Base-by-base conservation (phyloP, 345 rosid genomes). In the Sonneratia caseolaris region DNA sequence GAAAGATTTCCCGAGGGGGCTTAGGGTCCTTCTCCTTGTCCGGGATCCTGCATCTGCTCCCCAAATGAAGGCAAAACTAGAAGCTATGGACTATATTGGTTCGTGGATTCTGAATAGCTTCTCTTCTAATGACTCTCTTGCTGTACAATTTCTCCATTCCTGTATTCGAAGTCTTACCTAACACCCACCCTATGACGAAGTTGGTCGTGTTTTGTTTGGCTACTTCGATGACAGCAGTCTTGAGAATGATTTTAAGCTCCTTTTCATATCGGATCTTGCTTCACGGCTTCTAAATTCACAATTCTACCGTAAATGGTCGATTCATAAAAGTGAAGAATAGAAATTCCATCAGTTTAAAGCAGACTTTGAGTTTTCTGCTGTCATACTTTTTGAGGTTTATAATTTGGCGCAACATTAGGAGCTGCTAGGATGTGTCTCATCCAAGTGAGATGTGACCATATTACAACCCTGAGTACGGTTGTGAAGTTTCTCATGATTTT, bases 1-100 rank as follows among this genome's bases (percentile, higher is more conserved):
- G 99, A 88, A 91, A 78, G 88, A 86, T 76, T 96, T 96, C 64
- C 99, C 98, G 7, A 96, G 89, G 82, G 99, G 99, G 73, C 98
- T 96, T 75, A 83, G 80, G 76, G 86, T 92, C 77, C 99, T 96
- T 69, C 91, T 93, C 69, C 96, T 96, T 79, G 90, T 85, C 43
- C 73, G 79, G 62, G 87, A 84, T 79, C 80, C 59, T 68, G 68
- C 56, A 68, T 88, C 94, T 37, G 87, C 91, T 37, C 85, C 78
- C 1, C 88, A 90, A 70, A 82, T 87, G 72, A 87, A 84, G 80
- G 88, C 92, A 38, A 84, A 81, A 80, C 98, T 96, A 47, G 90
- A 96, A 77, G 87, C 90, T 9, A 77, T 91, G 93, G 98, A 96
- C 80, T 96, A 91, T 82, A 76, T 84, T 70, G 99, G 99, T 96